These are phyloP conservation scores for Colletotrichum sublineola DNA, from an alignment of 2,329 filamentous ascomycete genomes.

Conservation along the genomic window DNA sequence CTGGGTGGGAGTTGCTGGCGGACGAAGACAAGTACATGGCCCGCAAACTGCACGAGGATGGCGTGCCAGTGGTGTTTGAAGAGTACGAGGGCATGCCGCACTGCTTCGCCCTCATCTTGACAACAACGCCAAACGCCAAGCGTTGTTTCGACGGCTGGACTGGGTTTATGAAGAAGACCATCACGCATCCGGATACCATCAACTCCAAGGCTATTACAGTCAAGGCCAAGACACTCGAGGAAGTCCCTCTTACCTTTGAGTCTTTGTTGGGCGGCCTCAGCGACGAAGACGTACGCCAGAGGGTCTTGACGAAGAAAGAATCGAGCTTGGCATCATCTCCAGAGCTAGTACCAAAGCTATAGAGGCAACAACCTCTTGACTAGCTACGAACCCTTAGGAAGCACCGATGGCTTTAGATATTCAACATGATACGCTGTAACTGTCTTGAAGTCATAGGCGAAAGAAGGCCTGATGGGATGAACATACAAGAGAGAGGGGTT, in stretches of 20 bases:
- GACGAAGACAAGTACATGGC: slow-evolving; percentile 77
- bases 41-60: slow-evolving; percentile 65
- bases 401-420: not conserved
- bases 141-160: slow-evolving; percentile 70
- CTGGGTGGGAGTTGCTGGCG: slow-evolving; percentile 78
- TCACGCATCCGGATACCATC: slow-evolving; percentile 52
- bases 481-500: too few species aligned
- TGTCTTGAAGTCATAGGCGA: not conserved
- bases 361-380: not conserved
- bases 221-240: slow-evolving; percentile 65
- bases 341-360: slow-evolving; percentile 50
- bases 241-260: slow-evolving; percentile 59
- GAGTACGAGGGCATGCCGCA: slow-evolving; percentile 88
- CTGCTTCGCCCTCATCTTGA: slow-evolving; percentile 73
- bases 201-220: slow-evolving; percentile 60
- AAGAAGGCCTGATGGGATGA: not conserved
- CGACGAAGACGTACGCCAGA: slow-evolving; percentile 58
- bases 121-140: slow-evolving; percentile 57
- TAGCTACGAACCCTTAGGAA: not conserved
- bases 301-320: slow-evolving; percentile 51
- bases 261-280: slow-evolving; percentile 57
- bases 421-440: slow-evolving; percentile 1
- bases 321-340: slow-evolving; percentile 41
- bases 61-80: slow-evolving; percentile 74
- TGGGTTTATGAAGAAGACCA: slow-evolving; percentile 64